Base-by-base conservation (phyloP, 202 grass and related monocot genomes). In the Setaria viridis region DNA sequence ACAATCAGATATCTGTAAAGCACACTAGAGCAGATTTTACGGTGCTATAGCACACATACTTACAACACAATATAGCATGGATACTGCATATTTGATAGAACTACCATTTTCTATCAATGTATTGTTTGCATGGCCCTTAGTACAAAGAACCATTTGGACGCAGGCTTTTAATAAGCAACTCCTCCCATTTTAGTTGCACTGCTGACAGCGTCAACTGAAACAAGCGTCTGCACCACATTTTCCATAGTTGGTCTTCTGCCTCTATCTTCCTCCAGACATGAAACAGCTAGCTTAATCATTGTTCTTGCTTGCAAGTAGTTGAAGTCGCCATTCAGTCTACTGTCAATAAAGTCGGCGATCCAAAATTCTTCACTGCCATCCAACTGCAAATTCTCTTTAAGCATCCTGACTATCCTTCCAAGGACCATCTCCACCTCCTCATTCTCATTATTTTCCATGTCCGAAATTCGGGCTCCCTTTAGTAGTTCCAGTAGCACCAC, bases 401-500 rank as follows among this genome's bases (percentile, higher is more conserved):
- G 63, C 54, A 57, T 37, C 37, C 11, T 65, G 11, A 84, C 59
- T 7, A 77, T 10, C 77, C 55, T 53, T 69, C 79, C 70, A 33
- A 85, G 57, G 41, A 84, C 76, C 77, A 74, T 87, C 56, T 84
- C 78, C 32, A 62, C 85, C 41, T 70, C 46, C 25, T 63, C 57
- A 39, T 89, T 51, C n/a, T 62, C 87, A 76, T 80, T 78, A 12
- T 76, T 86, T 37, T 65, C 77, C 76, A 88, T 87, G 6, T 89
- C 76, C 51, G 80, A 87, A 34, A 89, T 53, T 49, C 91, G 62
- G 17, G 35, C 74, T 55, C 91, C 91, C 29, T 42, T 89, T 4
- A 92, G 69, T 81, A 92, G 65, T 66, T 92, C 91, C 7, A 92
- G 72, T 20, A 92, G 87, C 41, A 92, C 91, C n/a, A 89, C 85